Evolutionary conservation across 495 filamentous ascomycete species (phyloP), one percentile per base, ranked within the genome.

Genomic region (Penicillium steckii): DNA sequence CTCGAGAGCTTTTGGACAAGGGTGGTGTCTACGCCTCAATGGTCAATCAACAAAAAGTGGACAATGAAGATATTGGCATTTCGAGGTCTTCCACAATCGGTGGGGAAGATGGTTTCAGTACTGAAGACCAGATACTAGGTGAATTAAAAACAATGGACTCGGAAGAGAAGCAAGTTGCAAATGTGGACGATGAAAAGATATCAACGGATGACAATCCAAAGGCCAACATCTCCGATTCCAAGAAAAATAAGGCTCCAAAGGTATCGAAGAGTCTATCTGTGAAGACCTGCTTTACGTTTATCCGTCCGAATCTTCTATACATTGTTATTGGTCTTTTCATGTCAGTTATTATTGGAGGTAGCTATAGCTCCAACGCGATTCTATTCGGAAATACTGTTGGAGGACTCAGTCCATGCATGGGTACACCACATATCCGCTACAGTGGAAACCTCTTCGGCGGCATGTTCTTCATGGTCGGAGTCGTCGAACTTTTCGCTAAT

Each of bases 401-500:
- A 21, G 69, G 62, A 50, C 41, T 80, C 37, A 71, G 69, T 52
- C 69, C 71, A 3, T 80, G 76, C 60, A 61, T 74, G 1, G 58
- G 59, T 17, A 55, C 73, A 7, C 44, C 50, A 17, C 59, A 58
- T 17, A 75, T 78, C 26, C 56, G 57, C 12, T 65, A 61, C 17
- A 61, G 63, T 46, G 76, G 76, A 21, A 59, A 71, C 49, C 80
- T 82, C 49, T 81, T 62, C 35, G 76, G 76, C 1, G 64, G 80
- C 4, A 73, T 83, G 68, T 80, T 83, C 63, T 82, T 83, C 46
- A 61, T 80, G 9, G 59, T 82, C 6, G 74, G 77, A 1, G 61
- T 82, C 7, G 70, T 76, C 37, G 78, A 76, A 27, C 73, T 84
- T 46, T 70, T 78, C 29, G 78, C 78, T 4, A 80, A 84, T 54